phyloP scores from a whole-genome alignment of 2,329 filamentous ascomycete genomes.

The Drechslerella stenobrocha region DNA sequence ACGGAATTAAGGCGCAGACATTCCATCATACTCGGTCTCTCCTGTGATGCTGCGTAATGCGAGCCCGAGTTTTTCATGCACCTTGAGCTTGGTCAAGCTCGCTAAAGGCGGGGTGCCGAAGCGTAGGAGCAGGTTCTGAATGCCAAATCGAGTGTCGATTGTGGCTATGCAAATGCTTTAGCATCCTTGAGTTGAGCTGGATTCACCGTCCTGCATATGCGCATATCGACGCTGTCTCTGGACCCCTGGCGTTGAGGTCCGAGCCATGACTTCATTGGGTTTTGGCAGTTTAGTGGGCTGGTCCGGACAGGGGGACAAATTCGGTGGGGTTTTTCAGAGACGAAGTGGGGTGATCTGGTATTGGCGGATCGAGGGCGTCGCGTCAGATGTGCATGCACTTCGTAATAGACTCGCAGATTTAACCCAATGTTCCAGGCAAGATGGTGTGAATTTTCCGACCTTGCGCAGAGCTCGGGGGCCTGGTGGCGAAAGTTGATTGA shows the following conservation, averaged over 20 bases:
- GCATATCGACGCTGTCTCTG: not conserved
- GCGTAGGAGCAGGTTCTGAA: not conserved
- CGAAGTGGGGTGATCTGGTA: slow-evolving; percentile 1
- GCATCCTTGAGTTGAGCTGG: not conserved
- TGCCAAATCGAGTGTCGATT: not conserved
- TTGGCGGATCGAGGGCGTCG: slow-evolving; percentile 1
- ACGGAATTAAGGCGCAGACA: too few species aligned
- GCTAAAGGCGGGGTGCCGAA: slow-evolving; percentile 1
- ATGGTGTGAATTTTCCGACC: too few species aligned
- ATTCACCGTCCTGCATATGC: not conserved
- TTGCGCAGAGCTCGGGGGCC: too few species aligned
- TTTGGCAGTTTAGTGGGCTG: not conserved
- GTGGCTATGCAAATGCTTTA: not conserved
- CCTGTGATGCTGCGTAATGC: too few species aligned
- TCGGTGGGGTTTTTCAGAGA: not conserved
- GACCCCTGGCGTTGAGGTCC: slow-evolving; percentile 3
- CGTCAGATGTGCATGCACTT: not conserved
- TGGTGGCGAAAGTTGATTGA: too few species aligned
- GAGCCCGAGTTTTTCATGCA: too few species aligned
- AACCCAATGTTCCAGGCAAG: too few species aligned
- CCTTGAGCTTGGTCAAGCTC: not conserved
- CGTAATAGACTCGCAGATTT: too few species aligned
- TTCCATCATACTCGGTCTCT: too few species aligned
- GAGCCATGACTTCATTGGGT: not conserved
- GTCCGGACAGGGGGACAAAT: not conserved